Evolutionary conservation across 2,329 filamentous ascomycete genomes (phyloP).

Genomic region (Rhynchosporium secalis): DNA sequence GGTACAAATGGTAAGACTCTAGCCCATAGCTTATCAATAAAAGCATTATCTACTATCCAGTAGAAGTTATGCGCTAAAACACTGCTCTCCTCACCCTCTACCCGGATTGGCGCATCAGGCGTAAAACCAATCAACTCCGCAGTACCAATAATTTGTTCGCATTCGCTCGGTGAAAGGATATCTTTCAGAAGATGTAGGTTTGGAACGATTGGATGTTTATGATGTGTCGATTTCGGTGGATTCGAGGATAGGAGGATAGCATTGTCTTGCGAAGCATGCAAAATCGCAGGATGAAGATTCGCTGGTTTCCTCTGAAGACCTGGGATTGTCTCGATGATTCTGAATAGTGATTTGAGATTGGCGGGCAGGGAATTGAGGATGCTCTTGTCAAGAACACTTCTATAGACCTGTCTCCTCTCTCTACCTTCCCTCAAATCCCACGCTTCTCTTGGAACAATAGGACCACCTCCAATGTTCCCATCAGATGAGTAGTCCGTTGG

Average conservation of each 20-base stretch:
- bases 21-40: conserved; percentile 63
- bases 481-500: conserved; percentile 53
- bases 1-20: conserved; percentile 62
- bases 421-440: conserved; percentile 57
- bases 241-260: conserved; percentile 52
- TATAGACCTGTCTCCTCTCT: conserved; percentile 50
- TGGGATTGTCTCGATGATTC: conserved; percentile 61
- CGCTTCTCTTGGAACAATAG: conserved; percentile 58
- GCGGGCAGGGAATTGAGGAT: conserved; percentile 48
- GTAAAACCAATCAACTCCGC: conserved; percentile 66
- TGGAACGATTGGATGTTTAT: conserved; percentile 60
- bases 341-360: conserved; percentile 47
- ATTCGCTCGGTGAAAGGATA: conserved; percentile 61
- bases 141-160: conserved; percentile 64
- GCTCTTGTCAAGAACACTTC: conserved; percentile 58
- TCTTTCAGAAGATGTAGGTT: conserved; percentile 60
- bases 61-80: conserved; percentile 73
- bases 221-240: conserved; percentile 53
- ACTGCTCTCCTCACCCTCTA: conserved; percentile 61
- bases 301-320: conserved; percentile 64
- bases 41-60: conserved; percentile 65
- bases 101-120: conserved; percentile 65
- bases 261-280: conserved; percentile 61
- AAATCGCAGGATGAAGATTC: conserved; percentile 65
- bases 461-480: conserved; percentile 38